Percentiles rank a stretch among this genome's conserved stretches.
These are phyloP conservation scores for Podospora comata DNA, from an alignment of 495 filamentous ascomycete genomes.

Conservation along the genomic window DNA sequence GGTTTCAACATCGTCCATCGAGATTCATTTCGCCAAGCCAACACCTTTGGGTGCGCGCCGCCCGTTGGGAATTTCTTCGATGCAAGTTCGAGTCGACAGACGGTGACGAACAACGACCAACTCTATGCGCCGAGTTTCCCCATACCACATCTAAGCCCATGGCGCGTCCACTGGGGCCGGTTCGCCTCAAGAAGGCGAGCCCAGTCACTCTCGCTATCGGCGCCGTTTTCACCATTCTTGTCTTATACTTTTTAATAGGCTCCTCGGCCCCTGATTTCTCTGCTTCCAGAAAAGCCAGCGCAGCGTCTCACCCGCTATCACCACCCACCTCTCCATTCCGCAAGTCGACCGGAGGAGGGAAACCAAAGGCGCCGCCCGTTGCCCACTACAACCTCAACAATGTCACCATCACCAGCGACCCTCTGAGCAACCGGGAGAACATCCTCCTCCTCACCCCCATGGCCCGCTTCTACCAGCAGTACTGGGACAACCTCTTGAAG, in stretches of 20 bases:
- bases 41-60: neutral
- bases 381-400: conserved; percentile 92
- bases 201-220: conserved; percentile 50
- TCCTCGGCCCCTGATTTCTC: conserved; percentile 44
- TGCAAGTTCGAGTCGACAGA: conserved; percentile 1
- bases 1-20: neutral
- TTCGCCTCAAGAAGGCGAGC: conserved; percentile 55
- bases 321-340: conserved; percentile 81
- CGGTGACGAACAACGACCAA: neutral
- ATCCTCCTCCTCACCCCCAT: conserved; percentile 91
- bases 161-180: conserved; percentile 54
- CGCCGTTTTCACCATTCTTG: conserved; percentile 50
- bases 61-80: neutral
- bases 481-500: conserved; percentile 91
- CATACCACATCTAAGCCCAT: conserved; percentile 32
- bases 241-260: conserved; percentile 51
- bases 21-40: neutral
- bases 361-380: conserved; percentile 73
- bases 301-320: conserved; percentile 70
- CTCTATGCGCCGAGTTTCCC: conserved; percentile 27
- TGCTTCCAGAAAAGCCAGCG: conserved; percentile 45
- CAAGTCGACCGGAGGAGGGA: conserved; percentile 60
- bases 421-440: conserved; percentile 74
- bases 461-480: conserved; percentile 85
- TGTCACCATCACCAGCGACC: conserved; percentile 73